Base-by-base conservation (phyloP, 1,139 yeast species). In the Blastobotrys raffinosifermentans region DNA sequence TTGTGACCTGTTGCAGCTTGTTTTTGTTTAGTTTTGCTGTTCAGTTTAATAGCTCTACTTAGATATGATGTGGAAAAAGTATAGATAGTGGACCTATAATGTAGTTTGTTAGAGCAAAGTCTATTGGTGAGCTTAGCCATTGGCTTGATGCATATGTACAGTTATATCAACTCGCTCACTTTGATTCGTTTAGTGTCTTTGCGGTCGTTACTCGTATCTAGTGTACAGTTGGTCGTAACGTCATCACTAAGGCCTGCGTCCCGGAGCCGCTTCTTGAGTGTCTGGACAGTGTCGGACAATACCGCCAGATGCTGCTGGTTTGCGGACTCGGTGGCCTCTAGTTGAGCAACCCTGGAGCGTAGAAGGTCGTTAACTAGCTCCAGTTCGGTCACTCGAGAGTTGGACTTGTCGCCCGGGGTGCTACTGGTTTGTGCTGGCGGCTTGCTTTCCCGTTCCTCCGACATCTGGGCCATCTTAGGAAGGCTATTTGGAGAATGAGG, bases 291-390 rank as follows among this genome's bases (percentile, higher is more conserved):
- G 7, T 25, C 27, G 11, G 7, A 8, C 14, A 25, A 14, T 7
- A 8, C 11, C 7, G 27, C 11, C 13, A 25, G 14, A 6, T 25
- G 27, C 6, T 8, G 5, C 27, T 25, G 49, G 7, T 49, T 47
- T 21, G 47, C 48, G 36, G 68, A 69, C 52, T 82, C 91, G 65
- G 73, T 65, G 19, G 76, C 75, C 59, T 87, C 96, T 45, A 89
- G 67, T 55, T 87, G 95, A 60, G 73, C 68, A 29, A 87, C 83
- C 49, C 94, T 72, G 11, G 87, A 76, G 48, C 84, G 72, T 61
- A 85, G 83, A 45, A 87, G 65, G 56, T 87, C 96, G 53, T 86
- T 87, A 19, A 87, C 94, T 34, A 87, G 68, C 60, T 89, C 96
- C 42, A 89, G 69, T 57, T 89, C 96, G 14, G 83, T 75, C 19